Evolutionary conservation across 2,329 filamentous ascomycete species (phyloP).

Genomic region (Saccharata proteae): DNA sequence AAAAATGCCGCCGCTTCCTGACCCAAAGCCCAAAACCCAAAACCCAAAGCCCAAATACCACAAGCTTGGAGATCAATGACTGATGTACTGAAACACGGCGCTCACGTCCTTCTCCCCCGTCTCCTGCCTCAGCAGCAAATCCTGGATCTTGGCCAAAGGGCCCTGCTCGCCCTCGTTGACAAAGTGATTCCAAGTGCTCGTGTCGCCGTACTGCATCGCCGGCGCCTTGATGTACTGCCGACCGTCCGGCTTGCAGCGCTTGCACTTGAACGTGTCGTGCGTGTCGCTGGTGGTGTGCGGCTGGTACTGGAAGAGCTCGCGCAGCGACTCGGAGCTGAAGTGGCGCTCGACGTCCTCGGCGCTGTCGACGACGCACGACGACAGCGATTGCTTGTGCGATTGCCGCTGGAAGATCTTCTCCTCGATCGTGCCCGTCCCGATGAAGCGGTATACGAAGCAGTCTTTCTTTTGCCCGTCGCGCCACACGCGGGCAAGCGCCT

Average conservation of each 20-base stretch:
- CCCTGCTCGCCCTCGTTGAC: slow-evolving; percentile 58
- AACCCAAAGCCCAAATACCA: too few species aligned
- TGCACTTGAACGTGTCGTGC: slow-evolving; percentile 98
- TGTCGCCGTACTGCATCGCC: slow-evolving; percentile 94
- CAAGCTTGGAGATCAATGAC: slow-evolving; percentile 56
- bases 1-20: too few species aligned
- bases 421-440: slow-evolving; percentile 93
- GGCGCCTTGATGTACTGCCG: slow-evolving; percentile 80
- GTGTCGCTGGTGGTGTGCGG: slow-evolving; percentile 80
- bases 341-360: slow-evolving; percentile 96
- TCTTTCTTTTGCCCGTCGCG: slow-evolving; percentile 98
- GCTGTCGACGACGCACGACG: slow-evolving; percentile 90
- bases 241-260: slow-evolving; percentile 74
- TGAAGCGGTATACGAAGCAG: slow-evolving; percentile 99
- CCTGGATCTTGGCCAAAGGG: slow-evolving; percentile 71
- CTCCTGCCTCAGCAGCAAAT: slow-evolving; percentile 82
- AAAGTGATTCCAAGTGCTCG: slow-evolving; percentile 99
- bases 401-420: slow-evolving; percentile 99
- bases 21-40: too few species aligned
- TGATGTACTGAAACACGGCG: slow-evolving; percentile 97
- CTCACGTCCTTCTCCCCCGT: slow-evolving; percentile 67
- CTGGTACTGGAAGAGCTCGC: slow-evolving; percentile 90
- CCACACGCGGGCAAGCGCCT: slow-evolving; percentile 94
- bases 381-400: slow-evolving; percentile 93
- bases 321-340: slow-evolving; percentile 80